Conservation (phyloP, 768 basidiomycete genomes). For the Agaricus subrufescens region DNA sequence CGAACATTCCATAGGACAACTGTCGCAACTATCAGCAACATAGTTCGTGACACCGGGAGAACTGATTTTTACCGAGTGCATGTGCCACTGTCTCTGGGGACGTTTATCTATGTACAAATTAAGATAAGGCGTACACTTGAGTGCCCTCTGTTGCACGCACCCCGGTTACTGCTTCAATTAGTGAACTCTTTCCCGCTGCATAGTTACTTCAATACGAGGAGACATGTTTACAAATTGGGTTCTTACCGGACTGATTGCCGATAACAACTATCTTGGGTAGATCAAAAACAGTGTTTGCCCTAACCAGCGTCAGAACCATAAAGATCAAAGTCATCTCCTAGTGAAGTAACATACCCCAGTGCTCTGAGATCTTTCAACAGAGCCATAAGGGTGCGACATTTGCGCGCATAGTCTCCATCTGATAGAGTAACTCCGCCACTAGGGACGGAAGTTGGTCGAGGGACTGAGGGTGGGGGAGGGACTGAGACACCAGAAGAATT, state of each 20-base stretch:
- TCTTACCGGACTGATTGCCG: constrained; percentile 48
- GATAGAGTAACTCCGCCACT: neutral
- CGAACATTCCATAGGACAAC: constrained; percentile 51
- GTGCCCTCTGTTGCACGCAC: constrained; percentile 21
- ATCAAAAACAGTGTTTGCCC: constrained; percentile 25
- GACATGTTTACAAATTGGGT: neutral
- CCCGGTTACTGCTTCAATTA: constrained; percentile 54
- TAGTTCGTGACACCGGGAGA: neutral
- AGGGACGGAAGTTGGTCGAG: neutral
- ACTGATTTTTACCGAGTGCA: constrained; percentile 42
- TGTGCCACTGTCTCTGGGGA: constrained; percentile 58
- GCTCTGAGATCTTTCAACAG: constrained; percentile 32
- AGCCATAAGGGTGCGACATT: constrained; percentile 33
- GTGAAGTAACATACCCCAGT: constrained; percentile 28
- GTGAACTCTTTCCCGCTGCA: constrained; percentile 54
- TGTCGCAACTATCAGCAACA: constrained; percentile 11
- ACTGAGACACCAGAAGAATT: no score
- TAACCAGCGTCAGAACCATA: neutral
- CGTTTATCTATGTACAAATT: constrained; percentile 39
- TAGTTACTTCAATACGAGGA: neutral
- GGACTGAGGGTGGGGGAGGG: neutral
- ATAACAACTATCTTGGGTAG: constrained; percentile 53
- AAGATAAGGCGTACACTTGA: neutral
- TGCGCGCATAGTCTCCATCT: constrained; percentile 31
- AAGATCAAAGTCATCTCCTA: neutral